Evolutionary conservation across 2,329 filamentous ascomycete species (phyloP).

Genomic region (Alternaria arborescens): DNA sequence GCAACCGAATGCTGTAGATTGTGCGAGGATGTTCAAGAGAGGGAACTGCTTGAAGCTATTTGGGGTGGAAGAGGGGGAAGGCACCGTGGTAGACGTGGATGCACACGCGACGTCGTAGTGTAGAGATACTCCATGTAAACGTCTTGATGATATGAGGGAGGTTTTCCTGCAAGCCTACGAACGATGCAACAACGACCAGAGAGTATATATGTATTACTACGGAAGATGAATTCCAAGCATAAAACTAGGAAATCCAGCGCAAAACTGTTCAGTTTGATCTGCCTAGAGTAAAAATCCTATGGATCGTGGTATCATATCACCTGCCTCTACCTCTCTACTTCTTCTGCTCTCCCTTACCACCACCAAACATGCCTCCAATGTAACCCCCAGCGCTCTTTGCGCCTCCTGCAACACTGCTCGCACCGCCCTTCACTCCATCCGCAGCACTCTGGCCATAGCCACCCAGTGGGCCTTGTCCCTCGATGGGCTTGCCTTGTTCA

Average conservation of each 20-base stretch:
- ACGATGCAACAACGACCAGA: too few species aligned
- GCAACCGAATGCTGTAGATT: slow-evolving; percentile 57
- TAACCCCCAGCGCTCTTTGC: slow-evolving; percentile 41
- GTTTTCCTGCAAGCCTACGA: background rate
- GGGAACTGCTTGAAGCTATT: slow-evolving; percentile 44
- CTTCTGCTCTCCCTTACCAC: slow-evolving; percentile 30
- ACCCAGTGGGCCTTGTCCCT: slow-evolving; percentile 45
- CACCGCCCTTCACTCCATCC: slow-evolving; percentile 45
- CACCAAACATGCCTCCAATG: slow-evolving; percentile 33
- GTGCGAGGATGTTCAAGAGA: slow-evolving; percentile 58
- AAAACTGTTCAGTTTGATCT: background rate
- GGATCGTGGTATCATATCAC: slow-evolving; percentile 8
- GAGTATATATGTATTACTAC: background rate
- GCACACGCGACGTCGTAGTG: slow-evolving; percentile 5
- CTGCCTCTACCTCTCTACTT: slow-evolving; percentile 17
- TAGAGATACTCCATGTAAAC: background rate
- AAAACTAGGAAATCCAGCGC: background rate
- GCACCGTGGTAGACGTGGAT: slow-evolving; percentile 10
- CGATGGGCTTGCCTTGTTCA: slow-evolving; percentile 61
- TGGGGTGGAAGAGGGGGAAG: slow-evolving; percentile 34
- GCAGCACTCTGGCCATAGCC: slow-evolving; percentile 42
- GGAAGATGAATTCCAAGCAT: background rate
- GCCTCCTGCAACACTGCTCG: slow-evolving; percentile 29
- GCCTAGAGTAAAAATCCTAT: background rate
- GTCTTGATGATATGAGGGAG: background rate